phyloP scores from a whole-genome alignment of 306 rosid genomes.

The Hippophae tibetana region DNA sequence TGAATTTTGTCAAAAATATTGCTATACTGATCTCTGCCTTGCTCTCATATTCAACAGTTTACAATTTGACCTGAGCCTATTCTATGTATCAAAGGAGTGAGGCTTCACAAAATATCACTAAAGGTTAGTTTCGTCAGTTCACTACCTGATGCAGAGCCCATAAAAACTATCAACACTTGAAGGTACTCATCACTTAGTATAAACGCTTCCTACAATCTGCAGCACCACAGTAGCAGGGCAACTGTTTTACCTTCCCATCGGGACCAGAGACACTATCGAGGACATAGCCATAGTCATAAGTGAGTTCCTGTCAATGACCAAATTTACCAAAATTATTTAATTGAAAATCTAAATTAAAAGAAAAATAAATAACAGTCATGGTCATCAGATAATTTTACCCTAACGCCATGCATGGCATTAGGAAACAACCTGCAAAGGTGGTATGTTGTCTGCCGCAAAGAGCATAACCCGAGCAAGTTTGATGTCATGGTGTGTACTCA shows the following conservation, averaged over 20 bases:
- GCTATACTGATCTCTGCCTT: too few species aligned
- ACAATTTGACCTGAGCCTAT: too few species aligned
- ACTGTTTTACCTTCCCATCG: slow-evolving; percentile 65
- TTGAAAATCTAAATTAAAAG: not conserved
- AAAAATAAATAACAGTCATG: too few species aligned
- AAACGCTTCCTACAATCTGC: slow-evolving; percentile 66
- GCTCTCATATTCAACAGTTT: too few species aligned
- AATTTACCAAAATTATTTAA: not conserved
- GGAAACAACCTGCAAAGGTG: slow-evolving; percentile 71
- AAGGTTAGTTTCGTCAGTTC: too few species aligned
- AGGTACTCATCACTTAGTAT: slow-evolving; percentile 26
- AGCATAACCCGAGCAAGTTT: slow-evolving; percentile 76
- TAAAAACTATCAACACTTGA: not conserved
- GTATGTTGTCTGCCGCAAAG: slow-evolving; percentile 94
- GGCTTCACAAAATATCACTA: too few species aligned
- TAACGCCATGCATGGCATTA: too few species aligned
- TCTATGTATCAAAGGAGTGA: too few species aligned
- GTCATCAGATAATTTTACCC: too few species aligned
- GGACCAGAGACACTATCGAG: slow-evolving; percentile 76
- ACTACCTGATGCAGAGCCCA: too few species aligned
- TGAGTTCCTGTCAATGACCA: slow-evolving; percentile 55
- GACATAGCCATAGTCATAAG: slow-evolving; percentile 88
- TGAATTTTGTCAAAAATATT: too few species aligned
- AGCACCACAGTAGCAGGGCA: slow-evolving; percentile 92
- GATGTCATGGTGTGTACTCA: slow-evolving; percentile 75